Evolutionary conservation across 106 monocot species (phyloP).

Genomic region (Phalaenopsis aphrodite): DNA sequence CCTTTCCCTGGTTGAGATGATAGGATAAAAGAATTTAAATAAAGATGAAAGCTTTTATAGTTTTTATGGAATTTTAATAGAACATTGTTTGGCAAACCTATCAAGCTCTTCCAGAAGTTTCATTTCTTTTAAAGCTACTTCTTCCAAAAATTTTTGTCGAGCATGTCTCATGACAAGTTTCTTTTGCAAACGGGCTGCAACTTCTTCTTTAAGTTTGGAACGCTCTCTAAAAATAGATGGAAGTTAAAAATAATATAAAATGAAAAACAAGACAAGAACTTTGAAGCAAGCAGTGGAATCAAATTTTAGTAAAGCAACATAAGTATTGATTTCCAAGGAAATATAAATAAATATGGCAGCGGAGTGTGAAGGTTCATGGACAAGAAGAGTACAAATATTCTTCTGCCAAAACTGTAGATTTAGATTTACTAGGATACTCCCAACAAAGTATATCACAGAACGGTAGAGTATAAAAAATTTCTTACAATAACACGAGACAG

Average conservation of each 20-base stretch:
- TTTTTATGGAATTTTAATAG: neutral
- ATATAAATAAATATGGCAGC: too few relatives aligned
- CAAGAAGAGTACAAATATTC: neutral
- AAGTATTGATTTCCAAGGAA: neutral
- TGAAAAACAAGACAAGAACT: neutral
- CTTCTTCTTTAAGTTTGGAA: slow-evolving; percentile 81
- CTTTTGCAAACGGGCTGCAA: slow-evolving; percentile 63
- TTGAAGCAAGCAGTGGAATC: neutral
- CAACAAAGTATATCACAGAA: neutral
- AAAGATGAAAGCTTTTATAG: neutral
- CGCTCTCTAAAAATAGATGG: slow-evolving; percentile 51
- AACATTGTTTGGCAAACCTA: slow-evolving; percentile 30
- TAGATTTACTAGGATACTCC: neutral
- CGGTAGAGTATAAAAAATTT: neutral
- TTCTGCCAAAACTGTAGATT: neutral
- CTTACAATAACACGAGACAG: neutral
- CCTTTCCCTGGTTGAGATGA: slow-evolving; percentile 49
- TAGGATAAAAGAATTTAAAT: neutral
- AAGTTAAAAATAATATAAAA: neutral
- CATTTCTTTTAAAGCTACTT: slow-evolving; percentile 63
- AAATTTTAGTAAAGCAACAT: neutral
- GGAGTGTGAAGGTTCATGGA: neutral
- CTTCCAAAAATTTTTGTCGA: slow-evolving; percentile 77
- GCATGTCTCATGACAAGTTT: slow-evolving; percentile 53
- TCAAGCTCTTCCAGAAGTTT: slow-evolving; percentile 89